These are phyloP conservation scores for Sutorius australiensis DNA, from an alignment of 768 basidiomycete species.

Conservation along the genomic window DNA sequence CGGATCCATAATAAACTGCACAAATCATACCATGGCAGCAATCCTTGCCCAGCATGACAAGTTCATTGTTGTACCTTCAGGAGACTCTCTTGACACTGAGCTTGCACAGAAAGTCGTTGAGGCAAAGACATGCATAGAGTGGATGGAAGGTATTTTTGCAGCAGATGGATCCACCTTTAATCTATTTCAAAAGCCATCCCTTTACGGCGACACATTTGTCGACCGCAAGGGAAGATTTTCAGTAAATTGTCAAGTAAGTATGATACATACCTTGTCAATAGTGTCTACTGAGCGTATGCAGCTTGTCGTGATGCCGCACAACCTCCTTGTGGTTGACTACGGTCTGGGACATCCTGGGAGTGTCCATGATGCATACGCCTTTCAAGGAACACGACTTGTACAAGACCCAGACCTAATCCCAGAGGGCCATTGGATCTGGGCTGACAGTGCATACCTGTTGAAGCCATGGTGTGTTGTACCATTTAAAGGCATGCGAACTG, in stretches of 20 bases:
- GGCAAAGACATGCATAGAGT: slow-evolving; percentile 7
- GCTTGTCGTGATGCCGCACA: no score
- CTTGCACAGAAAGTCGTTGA: not conserved
- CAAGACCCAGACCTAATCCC: not conserved
- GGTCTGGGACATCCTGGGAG: not conserved
- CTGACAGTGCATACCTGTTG: slow-evolving; percentile 9
- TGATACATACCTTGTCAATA: not conserved
- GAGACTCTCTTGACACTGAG: not conserved
- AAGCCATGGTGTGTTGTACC: slow-evolving; percentile 5
- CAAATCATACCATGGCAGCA: not conserved
- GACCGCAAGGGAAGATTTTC: slow-evolving; percentile 18
- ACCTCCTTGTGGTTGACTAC: no score
- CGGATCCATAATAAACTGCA: not conserved
- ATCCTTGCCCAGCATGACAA: slow-evolving; percentile 2
- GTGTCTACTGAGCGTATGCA: no score
- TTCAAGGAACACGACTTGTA: not conserved
- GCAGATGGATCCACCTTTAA: slow-evolving; percentile 35
- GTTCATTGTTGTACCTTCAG: not conserved
- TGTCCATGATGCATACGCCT: slow-evolving; percentile 6
- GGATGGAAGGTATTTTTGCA: slow-evolving; percentile 20
- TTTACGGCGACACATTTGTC: slow-evolving; percentile 5
- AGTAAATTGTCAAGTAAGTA: slow-evolving; percentile 14
- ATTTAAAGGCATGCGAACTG: not conserved
- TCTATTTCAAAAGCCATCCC: slow-evolving; percentile 7
- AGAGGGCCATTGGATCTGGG: slow-evolving; percentile 2